These are phyloP conservation scores for Tricholoma hemisulphureum DNA, from an alignment of 768 basidiomycete species.

Conservation along the genomic window DNA sequence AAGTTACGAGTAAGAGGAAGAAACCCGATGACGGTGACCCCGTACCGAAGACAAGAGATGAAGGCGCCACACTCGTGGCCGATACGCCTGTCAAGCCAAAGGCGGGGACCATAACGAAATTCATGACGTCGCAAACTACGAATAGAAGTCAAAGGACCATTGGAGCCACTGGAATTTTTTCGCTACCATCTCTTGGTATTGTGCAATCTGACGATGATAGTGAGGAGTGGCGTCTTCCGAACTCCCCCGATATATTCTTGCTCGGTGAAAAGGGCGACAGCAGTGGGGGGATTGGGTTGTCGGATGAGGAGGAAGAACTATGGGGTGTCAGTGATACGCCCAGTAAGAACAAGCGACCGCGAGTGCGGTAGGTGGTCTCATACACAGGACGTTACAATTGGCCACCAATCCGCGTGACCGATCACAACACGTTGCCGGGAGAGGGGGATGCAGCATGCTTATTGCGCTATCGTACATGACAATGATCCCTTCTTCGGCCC, in stretches of 20 bases:
- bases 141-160: slow-evolving; percentile 12
- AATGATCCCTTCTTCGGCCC: too few relatives aligned
- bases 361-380: background rate
- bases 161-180: slow-evolving; percentile 4
- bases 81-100: slow-evolving; percentile 47
- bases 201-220: slow-evolving; percentile 27
- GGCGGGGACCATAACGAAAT: background rate
- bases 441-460: too few relatives aligned
- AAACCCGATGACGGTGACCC: slow-evolving; percentile 15
- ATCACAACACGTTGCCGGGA: too few relatives aligned
- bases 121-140: slow-evolving; percentile 6
- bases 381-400: too few relatives aligned
- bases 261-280: slow-evolving; percentile 14
- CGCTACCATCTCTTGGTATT: background rate
- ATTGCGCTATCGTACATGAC: too few relatives aligned
- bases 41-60: slow-evolving; percentile 15
- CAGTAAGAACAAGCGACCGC: slow-evolving; percentile 1
- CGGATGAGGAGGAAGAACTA: background rate
- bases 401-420: too few relatives aligned
- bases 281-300: background rate
- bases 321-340: background rate
- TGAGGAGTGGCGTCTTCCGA: slow-evolving; percentile 41
- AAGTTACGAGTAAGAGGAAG: slow-evolving; percentile 15
- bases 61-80: slow-evolving; percentile 49
- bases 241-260: slow-evolving; percentile 43